Base-by-base conservation (phyloP, 306 rosid species). In the Ziziphus jujuba region DNA sequence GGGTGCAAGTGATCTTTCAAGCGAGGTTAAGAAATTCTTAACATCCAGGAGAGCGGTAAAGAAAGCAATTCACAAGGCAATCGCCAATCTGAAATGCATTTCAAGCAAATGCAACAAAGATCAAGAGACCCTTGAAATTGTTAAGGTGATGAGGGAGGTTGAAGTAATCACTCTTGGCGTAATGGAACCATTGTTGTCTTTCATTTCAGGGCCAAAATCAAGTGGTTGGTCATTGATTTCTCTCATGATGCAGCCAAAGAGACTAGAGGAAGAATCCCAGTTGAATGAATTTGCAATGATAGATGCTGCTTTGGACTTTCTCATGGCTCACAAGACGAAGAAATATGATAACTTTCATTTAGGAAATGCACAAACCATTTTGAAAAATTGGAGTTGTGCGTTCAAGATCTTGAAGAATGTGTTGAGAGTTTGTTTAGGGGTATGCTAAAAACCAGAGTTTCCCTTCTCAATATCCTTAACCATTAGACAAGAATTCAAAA, bases 381-480 rank as follows among this genome's bases (percentile, higher is more conserved):
- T 20, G 53, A 31, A n/a, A 53, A 65, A 3, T 58, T 65, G 34
- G 67, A 73, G 13, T 23, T 63, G 16, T 73, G 72, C 61, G 50
- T 73, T 58, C 47, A 65, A 65, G 62, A 65, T 7, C 67, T 48
- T 0, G 67, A 73, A 58, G 62, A 66, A 58, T 36, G 48, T 49
- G 35, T 65, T 19, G 62, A 65, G 20, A 20, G 38, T 51, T 54
- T 72, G 19, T 69, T 52, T 52, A 69, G 85, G 67, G 70, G 58
- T 33, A 17, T 81, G 12, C 64, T 81, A 49, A 76, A 73, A 72
- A 81, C 79, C 21, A 81, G 81, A 55, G 85, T 81, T 13, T 81
- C 84, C 36, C 49, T 76, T 47, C 81, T 80, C 57, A 80, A 76
- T 35, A 66, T 72, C 61, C 54, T 72, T 44, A 72, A 72, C 72